These are phyloP conservation scores for Nicotiana sylvestris DNA, from an alignment of 257 asterid species.

Conservation along the genomic window DNA sequence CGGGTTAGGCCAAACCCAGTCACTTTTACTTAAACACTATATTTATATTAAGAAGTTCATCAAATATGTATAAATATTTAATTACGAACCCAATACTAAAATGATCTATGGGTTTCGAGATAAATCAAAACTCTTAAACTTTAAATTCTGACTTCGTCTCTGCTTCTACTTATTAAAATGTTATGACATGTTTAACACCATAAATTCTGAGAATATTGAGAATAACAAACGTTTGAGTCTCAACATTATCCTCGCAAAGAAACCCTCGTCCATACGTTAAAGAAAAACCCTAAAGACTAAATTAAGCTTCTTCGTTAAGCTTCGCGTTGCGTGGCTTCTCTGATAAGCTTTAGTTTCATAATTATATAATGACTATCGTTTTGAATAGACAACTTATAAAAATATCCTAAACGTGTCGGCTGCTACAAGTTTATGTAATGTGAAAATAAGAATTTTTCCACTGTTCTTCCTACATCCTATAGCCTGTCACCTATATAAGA, in stretches of 20 bases:
- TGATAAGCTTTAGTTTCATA: background rate
- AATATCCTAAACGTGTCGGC: slow-evolving; percentile 38
- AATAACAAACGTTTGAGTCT: background rate
- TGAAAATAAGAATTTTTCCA: background rate
- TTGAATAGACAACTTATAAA: slow-evolving; percentile 30
- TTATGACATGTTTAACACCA: too few species aligned
- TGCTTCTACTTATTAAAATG: too few species aligned
- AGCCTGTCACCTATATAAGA: too few species aligned
- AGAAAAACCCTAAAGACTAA: background rate
- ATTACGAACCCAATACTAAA: too few species aligned
- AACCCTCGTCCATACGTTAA: background rate
- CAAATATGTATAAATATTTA: too few species aligned
- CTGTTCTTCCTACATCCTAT: background rate
- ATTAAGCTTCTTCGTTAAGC: background rate
- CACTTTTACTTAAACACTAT: too few species aligned
- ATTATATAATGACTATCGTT: background rate
- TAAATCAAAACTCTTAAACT: too few species aligned
- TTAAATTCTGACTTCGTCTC: too few species aligned
- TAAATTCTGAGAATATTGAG: background rate
- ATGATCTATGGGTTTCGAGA: too few species aligned
- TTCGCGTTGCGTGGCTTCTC: background rate
- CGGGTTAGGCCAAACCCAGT: too few species aligned
- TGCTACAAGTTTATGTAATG: slow-evolving; percentile 9
- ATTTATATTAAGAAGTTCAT: too few species aligned
- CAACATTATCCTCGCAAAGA: background rate